Conservation (phyloP, 1,139 yeast genomes). For the Kluyveromyces sp. region DNA sequence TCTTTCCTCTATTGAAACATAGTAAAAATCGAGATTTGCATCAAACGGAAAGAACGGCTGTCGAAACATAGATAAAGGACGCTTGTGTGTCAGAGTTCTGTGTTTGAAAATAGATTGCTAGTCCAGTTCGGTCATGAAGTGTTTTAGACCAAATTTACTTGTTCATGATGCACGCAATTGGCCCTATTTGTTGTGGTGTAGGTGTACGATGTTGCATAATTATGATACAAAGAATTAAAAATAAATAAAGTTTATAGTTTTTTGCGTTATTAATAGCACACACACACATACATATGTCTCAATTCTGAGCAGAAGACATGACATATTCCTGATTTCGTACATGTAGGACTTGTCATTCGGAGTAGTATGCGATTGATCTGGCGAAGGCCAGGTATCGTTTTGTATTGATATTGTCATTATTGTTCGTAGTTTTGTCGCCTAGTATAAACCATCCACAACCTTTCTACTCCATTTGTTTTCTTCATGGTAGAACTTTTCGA, state of each 20-base stretch:
- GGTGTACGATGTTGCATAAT: too few species aligned
- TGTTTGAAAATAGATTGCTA: too few species aligned
- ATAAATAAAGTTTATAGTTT: background rate
- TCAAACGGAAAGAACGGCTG: too few species aligned
- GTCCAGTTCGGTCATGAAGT: too few species aligned
- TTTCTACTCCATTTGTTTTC: constrained; percentile 29
- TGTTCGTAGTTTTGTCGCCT: constrained; percentile 10
- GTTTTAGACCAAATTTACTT: too few species aligned
- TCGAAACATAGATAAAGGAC: too few species aligned
- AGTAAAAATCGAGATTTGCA: too few species aligned
- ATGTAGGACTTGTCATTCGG: constrained; percentile 19
- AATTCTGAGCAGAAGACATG: constrained; percentile 24
- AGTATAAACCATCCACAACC: constrained; percentile 26
- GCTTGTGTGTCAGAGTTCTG: too few species aligned
- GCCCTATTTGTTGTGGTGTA: too few species aligned
- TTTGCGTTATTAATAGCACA: background rate
- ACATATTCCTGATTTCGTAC: constrained; percentile 31
- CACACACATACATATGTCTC: background rate
- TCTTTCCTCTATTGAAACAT: too few species aligned
- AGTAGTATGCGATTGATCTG: constrained; percentile 11
- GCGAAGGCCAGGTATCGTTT: background rate
- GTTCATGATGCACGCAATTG: too few species aligned
- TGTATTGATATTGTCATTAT: background rate
- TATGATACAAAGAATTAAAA: too few species aligned
- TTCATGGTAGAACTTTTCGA: constrained; percentile 28